Evolutionary conservation across 2,329 filamentous ascomycete genomes (phyloP), one percentile per base, ranked within the genome.

Genomic region (Orbilia ellipsospora): DNA sequence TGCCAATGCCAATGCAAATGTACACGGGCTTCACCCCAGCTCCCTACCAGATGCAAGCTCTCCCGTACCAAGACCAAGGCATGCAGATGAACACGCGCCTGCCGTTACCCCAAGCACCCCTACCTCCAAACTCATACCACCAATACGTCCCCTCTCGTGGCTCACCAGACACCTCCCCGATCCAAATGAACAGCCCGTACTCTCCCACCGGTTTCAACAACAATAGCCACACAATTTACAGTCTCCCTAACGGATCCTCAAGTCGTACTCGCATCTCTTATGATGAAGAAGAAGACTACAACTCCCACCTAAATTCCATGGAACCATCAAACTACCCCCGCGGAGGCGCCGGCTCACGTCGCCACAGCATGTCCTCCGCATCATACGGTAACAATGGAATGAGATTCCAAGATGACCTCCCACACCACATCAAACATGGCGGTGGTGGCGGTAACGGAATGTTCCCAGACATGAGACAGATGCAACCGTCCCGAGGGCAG

Each of bases 291-390:
- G 60, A 64, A 7, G 67, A 59, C 36, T 64, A 65, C 45, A 50
- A 48, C 28, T 59, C 59, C 42, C 67, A 72, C 31, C 52, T 72
- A 0, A 59, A 72, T 12, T 50, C 59, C 54, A 31, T 31, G 13
- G 67, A 72, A 60, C 26, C 60, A 13, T 18, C 15, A 45, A 64
- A 40, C 44, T 72, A 72, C 45, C 67, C 67, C 2, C 67, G 54
- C 4, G 60, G 60, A 2, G 67, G 67, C 44, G 36, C 54, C 36
- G 60, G 60, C n/a, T 64, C 67, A 15, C 59, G 67, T 26, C 59
- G 67, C 10, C 16, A 52, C 50, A 72, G 67, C 60, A 45, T 50
- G 10, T 51, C 59, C n/a, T 72, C 67, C 4, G 5, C 31, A 7
- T 36, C 44, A 12, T 18, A 54, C 31, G 26, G 23, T 15, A 52